Evolutionary conservation across 805 yeast genomes (phyloP).

Genomic region (Wickerhamomyces alni): DNA sequence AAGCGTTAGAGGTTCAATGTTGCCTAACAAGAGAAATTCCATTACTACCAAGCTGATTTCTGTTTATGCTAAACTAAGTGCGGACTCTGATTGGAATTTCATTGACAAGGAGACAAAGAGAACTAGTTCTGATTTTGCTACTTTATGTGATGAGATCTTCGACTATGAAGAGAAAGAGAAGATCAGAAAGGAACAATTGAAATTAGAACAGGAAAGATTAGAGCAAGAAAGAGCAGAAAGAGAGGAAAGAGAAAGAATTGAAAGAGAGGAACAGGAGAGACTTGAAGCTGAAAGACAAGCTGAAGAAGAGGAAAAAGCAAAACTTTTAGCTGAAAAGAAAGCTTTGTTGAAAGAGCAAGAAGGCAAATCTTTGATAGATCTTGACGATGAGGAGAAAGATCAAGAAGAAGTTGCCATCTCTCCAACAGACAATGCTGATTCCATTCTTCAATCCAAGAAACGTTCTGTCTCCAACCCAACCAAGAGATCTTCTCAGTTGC

Average conservation of each 20-base stretch:
- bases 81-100: constrained; percentile 57
- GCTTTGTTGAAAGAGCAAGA: constrained; percentile 21
- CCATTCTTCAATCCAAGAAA: constrained; percentile 4
- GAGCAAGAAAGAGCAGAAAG: constrained; percentile 20
- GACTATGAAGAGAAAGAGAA: constrained; percentile 64
- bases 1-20: constrained; percentile 31
- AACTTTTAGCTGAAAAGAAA: constrained; percentile 5
- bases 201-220: constrained; percentile 41
- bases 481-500: constrained; percentile 15
- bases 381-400: constrained; percentile 7
- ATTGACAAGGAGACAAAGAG: constrained; percentile 69
- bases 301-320: constrained; percentile 16
- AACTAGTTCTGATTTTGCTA: constrained; percentile 73
- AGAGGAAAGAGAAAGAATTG: constrained; percentile 19
- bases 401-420: constrained; percentile 9
- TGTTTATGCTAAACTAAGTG: constrained; percentile 65
- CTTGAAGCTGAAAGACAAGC: constrained; percentile 10
- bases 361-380: constrained; percentile 7
- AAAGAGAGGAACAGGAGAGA: constrained; percentile 12
- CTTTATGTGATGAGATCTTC: constrained; percentile 70
- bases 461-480: constrained; percentile 37
- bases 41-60: constrained; percentile 66
- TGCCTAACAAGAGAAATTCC: constrained; percentile 55
- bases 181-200: constrained; percentile 35
- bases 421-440: constrained; percentile 4